A percentile compares a stretch with the other conserved stretches of the same genome.
These are phyloP conservation scores for Pichia occidentalis DNA, from an alignment of 805 yeast genomes.

Conservation along the genomic window DNA sequence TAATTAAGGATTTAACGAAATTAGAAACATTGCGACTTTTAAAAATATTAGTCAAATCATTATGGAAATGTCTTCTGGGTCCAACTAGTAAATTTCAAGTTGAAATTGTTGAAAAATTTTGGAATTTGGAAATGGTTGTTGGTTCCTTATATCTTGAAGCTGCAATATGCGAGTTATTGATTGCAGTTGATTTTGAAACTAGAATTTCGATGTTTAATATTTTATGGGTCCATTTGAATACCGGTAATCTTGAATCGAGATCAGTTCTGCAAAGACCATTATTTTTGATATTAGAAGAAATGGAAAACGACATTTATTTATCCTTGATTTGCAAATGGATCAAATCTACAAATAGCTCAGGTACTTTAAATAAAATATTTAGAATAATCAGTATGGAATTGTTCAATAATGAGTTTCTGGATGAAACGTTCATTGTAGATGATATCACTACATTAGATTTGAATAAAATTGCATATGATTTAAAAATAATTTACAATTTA, in stretches of 20 bases:
- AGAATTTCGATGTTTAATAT: conserved; percentile 52
- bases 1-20: conserved; percentile 28
- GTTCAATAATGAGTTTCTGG: conserved; percentile 32
- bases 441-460: conserved; percentile 47
- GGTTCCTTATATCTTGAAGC: conserved; percentile 63
- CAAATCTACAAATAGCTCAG: conserved; percentile 37
- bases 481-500: conserved; percentile 47
- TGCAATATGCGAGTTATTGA: conserved; percentile 51
- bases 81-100: conserved; percentile 55
- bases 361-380: conserved; percentile 55
- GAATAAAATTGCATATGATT: conserved; percentile 54
- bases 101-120: conserved; percentile 61
- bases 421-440: conserved; percentile 18
- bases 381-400: conserved; percentile 51
- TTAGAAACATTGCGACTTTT: conserved; percentile 34
- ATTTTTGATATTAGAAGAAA: conserved; percentile 60
- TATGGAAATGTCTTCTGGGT: conserved; percentile 52
- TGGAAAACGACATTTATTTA: conserved; percentile 39
- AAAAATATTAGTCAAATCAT: conserved; percentile 34
- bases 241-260: conserved; percentile 40
- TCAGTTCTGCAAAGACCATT: conserved; percentile 54
- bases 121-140: conserved; percentile 50
- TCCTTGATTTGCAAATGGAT: conserved; percentile 46
- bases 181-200: conserved; percentile 34
- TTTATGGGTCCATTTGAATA: conserved; percentile 66